These are phyloP conservation scores for Leccinum truebloodii DNA, from an alignment of 768 basidiomycete genomes.

Conservation along the genomic window DNA sequence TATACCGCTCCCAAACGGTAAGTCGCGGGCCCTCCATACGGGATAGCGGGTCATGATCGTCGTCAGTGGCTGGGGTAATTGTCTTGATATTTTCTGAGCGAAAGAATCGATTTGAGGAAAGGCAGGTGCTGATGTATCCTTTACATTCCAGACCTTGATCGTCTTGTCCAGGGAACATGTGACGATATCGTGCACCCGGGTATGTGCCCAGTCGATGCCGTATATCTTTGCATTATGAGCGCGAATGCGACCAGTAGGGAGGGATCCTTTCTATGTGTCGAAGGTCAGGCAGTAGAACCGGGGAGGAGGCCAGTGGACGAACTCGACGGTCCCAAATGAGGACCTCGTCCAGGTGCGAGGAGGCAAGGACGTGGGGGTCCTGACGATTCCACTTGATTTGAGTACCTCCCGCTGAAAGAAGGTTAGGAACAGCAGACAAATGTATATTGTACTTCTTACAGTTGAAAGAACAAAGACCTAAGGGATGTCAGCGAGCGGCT, in stretches of 20 bases:
- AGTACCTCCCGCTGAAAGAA: constrained; percentile 69
- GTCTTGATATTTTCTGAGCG: constrained; percentile 12
- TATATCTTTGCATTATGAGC: constrained; percentile 95
- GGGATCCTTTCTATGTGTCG: constrained; percentile 73
- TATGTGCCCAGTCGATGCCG: constrained; percentile 95
- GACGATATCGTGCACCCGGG: constrained; percentile 71
- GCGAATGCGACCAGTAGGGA: constrained; percentile 70
- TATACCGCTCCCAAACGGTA: constrained; percentile 91
- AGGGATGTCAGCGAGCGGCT: not conserved
- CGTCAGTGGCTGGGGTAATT: constrained; percentile 40
- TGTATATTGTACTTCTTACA: constrained; percentile 32
- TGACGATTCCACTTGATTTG: constrained; percentile 98
- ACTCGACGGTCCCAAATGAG: constrained; percentile 95
- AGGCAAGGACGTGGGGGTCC: constrained; percentile 85
- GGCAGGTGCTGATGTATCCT: constrained; percentile 23
- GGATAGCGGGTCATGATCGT: constrained; percentile 80
- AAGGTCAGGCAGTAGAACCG: constrained; percentile 8
- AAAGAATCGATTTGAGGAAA: constrained; percentile 12
- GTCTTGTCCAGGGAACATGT: constrained; percentile 95
- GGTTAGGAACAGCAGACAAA: not conserved
- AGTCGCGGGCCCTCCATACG: constrained; percentile 89
- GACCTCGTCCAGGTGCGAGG: constrained; percentile 84
- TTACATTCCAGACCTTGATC: constrained; percentile 77
- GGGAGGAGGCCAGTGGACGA: constrained; percentile 25
- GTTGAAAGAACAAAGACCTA: constrained; percentile 61